phyloP scores from a whole-genome alignment of 2,329 filamentous ascomycete genomes.

The Emergomyces pasteurianus region DNA sequence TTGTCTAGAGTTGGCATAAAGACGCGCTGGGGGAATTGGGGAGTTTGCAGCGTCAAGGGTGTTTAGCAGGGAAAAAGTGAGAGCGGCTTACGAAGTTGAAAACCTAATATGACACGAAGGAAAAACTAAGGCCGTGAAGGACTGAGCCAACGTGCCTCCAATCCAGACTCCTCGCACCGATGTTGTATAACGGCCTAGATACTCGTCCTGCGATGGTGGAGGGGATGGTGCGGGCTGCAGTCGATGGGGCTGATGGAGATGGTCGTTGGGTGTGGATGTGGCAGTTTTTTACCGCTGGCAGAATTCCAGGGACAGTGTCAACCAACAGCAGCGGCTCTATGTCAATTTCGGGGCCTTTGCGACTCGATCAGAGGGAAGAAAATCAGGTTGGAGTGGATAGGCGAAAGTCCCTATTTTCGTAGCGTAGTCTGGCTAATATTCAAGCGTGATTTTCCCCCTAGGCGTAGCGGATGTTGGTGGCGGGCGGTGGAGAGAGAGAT shows the following conservation, averaged over 20 bases:
- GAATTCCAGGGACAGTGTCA: not conserved
- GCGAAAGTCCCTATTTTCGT: not conserved
- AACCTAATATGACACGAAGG: not conserved
- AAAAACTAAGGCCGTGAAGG: not conserved
- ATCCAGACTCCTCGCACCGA: not conserved
- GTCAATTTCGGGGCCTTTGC: not conserved
- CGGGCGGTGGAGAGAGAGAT: conserved; percentile 4
- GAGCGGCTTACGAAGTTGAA: conserved; percentile 1
- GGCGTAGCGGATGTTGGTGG: not conserved
- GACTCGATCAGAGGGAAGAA: not conserved
- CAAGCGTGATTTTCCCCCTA: not conserved
- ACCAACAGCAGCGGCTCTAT: not conserved
- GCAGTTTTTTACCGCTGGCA: not conserved
- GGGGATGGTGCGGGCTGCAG: not conserved
- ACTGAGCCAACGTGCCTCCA: not conserved
- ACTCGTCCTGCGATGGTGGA: not conserved
- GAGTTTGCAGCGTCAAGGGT: not conserved
- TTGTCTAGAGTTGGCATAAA: not conserved
- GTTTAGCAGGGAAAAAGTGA: not conserved
- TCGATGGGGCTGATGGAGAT: not conserved
- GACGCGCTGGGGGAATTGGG: not conserved
- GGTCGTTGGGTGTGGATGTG: not conserved
- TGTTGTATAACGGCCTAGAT: not conserved
- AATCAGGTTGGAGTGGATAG: not conserved
- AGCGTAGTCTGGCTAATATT: not conserved